Evolutionary conservation across 805 yeast genomes (phyloP).

Genomic region (Candida railenensis): DNA sequence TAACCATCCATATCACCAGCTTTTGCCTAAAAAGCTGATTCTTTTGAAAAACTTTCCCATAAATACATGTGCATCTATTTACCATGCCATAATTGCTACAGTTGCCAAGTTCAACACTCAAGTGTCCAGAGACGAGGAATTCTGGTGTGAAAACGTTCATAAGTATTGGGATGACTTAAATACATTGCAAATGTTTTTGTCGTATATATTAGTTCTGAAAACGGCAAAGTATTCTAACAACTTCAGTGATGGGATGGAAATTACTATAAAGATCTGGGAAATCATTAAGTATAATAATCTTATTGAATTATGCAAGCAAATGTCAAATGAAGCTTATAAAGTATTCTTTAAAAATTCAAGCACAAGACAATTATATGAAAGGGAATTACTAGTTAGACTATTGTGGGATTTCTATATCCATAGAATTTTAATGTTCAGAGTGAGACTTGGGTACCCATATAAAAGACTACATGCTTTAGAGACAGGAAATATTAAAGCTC

Average conservation of each 20-base stretch:
- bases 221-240: slow-evolving; percentile 9
- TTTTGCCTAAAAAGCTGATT: slow-evolving; percentile 18
- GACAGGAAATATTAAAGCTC: neutral
- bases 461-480: slow-evolving; percentile 8
- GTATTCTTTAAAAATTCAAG: slow-evolving; percentile 5
- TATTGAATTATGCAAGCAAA: slow-evolving; percentile 13
- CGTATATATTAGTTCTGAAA: slow-evolving; percentile 18
- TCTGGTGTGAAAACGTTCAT: slow-evolving; percentile 20
- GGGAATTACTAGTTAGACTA: slow-evolving; percentile 19
- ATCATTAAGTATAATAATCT: slow-evolving; percentile 17
- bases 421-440: slow-evolving; percentile 14
- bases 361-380: slow-evolving; percentile 21
- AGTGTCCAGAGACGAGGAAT: slow-evolving; percentile 13
- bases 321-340: slow-evolving; percentile 2
- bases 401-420: slow-evolving; percentile 24
- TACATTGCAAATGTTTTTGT: slow-evolving; percentile 24
- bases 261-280: slow-evolving; percentile 17
- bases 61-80: slow-evolving; percentile 19
- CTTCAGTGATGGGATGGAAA: slow-evolving; percentile 11
- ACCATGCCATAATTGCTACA: slow-evolving; percentile 25
- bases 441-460: slow-evolving; percentile 20
- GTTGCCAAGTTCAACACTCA: slow-evolving; percentile 14
- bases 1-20: slow-evolving; percentile 19
- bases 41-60: slow-evolving; percentile 20
- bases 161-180: slow-evolving; percentile 25